Percentiles rank a stretch among this genome's conserved stretches.
Evolutionary conservation across 768 basidiomycete species (phyloP).

Genomic region (Psilocybe subaeruginosa): DNA sequence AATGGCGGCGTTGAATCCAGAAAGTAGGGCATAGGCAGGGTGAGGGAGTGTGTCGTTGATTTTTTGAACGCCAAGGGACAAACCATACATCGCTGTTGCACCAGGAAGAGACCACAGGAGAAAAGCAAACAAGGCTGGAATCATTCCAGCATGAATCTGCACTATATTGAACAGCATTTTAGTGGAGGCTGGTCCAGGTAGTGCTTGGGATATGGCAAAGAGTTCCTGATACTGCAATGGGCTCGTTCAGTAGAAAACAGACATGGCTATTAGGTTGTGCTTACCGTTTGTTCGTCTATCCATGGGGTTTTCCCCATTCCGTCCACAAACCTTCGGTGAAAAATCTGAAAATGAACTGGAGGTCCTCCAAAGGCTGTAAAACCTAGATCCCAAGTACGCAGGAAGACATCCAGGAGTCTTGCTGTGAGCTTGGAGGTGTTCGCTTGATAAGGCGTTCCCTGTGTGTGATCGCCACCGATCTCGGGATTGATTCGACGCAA

Average conservation of each 20-base stretch:
- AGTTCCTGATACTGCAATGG: constrained; percentile 42
- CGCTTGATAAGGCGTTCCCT: constrained; percentile 12
- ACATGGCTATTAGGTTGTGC: constrained; percentile 11
- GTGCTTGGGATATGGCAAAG: constrained; percentile 48
- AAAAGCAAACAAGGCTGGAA: constrained; percentile 45
- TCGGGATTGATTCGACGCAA: constrained; percentile 9
- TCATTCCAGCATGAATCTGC: constrained; percentile 41
- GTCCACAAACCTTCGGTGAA: constrained; percentile 42
- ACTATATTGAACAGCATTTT: constrained; percentile 52
- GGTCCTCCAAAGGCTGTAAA: constrained; percentile 54
- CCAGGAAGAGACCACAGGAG: constrained; percentile 50
- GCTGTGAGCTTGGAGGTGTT: constrained; percentile 23
- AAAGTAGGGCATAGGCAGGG: constrained; percentile 51
- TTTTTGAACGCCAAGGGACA: constrained; percentile 44
- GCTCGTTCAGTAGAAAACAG: constrained; percentile 8
- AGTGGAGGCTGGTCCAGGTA: constrained; percentile 52
- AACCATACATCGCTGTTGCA: constrained; percentile 47
- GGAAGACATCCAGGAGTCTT: constrained; percentile 34
- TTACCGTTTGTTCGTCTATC: constrained; percentile 44
- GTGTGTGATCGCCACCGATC: background rate
- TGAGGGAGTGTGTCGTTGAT: constrained; percentile 46
- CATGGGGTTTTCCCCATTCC: constrained; percentile 35
- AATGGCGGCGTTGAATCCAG: constrained; percentile 56
- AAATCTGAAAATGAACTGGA: constrained; percentile 50
- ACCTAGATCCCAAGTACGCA: constrained; percentile 40